A percentile compares a stretch with the other conserved stretches of the same genome.
These are phyloP conservation scores for Kockiozyma suomiensis DNA, from an alignment of 805 yeast genomes.

Conservation along the genomic window DNA sequence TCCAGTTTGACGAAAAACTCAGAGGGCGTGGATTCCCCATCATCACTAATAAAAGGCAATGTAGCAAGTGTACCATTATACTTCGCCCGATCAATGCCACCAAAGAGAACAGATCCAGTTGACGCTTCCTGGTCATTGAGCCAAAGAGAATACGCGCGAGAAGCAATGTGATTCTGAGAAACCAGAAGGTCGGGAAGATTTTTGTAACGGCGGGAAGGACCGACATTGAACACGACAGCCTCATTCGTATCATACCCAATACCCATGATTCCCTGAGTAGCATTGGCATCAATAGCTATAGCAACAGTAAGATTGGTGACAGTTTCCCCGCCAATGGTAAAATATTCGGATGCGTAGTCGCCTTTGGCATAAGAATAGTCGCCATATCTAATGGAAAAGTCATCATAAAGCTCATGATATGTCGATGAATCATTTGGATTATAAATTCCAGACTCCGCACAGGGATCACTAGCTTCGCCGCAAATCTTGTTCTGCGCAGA, in stretches of 20 bases:
- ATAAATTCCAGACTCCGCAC: conserved; percentile 39
- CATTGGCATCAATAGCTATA: conserved; percentile 66
- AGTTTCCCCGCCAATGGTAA: conserved; percentile 53
- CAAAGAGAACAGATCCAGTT: conserved; percentile 46
- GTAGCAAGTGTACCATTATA: conserved; percentile 47
- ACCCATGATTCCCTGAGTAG: conserved; percentile 57
- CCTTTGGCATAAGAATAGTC: conserved; percentile 57
- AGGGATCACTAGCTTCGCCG: conserved; percentile 28
- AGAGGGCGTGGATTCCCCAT: conserved; percentile 9
- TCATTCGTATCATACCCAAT: conserved; percentile 45
- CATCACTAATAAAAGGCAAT: neutral
- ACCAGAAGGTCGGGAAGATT: conserved; percentile 69
- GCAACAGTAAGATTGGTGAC: conserved; percentile 66
- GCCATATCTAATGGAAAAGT: conserved; percentile 47
- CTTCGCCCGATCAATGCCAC: conserved; percentile 55
- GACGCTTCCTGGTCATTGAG: conserved; percentile 47
- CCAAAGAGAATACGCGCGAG: conserved; percentile 62
- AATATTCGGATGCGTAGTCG: conserved; percentile 65
- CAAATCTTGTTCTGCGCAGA: conserved; percentile 32
- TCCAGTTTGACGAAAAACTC: conserved; percentile 19
- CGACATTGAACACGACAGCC: conserved; percentile 34
- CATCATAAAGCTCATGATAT: conserved; percentile 27
- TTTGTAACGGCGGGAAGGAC: conserved; percentile 48
- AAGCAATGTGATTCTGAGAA: conserved; percentile 56
- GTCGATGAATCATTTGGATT: conserved; percentile 38